Conservation (phyloP, 2,329 filamentous ascomycete genomes). For the Cercospora zeae-maydis region DNA sequence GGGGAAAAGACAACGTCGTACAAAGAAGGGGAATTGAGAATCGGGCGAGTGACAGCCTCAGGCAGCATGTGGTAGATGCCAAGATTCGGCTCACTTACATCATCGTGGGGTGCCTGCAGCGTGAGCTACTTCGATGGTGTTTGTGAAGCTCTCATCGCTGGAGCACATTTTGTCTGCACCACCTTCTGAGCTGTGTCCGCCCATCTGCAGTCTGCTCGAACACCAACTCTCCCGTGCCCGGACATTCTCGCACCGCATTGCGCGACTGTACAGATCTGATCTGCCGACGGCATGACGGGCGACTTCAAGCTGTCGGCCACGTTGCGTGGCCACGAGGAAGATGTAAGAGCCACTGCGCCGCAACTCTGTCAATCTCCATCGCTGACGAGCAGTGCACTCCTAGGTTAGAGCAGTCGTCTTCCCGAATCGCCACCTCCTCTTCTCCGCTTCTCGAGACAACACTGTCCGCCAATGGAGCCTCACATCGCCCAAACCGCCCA, state of each 20-base stretch:
- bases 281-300: constrained; percentile 53
- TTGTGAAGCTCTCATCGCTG: neutral
- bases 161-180: neutral
- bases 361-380: constrained; percentile 7
- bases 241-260: neutral
- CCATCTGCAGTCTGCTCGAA: neutral
- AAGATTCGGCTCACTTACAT: neutral
- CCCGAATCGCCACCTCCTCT: constrained; percentile 64
- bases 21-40: no score
- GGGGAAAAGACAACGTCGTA: no score
- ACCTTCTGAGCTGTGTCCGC: neutral
- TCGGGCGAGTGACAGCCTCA: neutral
- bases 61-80: neutral
- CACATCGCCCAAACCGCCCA: constrained; percentile 60
- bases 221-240: neutral
- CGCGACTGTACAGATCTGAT: neutral
- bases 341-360: constrained; percentile 59
- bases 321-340: constrained; percentile 83
- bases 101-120: neutral
- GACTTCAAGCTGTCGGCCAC: constrained; percentile 93
- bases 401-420: constrained; percentile 86
- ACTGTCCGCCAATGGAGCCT: constrained; percentile 84
- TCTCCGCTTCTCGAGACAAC: constrained; percentile 88
- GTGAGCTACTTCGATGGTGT: neutral
- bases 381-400: constrained; percentile 20